A percentile compares a stretch with the other conserved stretches of the same genome.
These are phyloP conservation scores for Omphalotus olearius DNA, from an alignment of 1,284 basidiomycete species.

Conservation along the genomic window DNA sequence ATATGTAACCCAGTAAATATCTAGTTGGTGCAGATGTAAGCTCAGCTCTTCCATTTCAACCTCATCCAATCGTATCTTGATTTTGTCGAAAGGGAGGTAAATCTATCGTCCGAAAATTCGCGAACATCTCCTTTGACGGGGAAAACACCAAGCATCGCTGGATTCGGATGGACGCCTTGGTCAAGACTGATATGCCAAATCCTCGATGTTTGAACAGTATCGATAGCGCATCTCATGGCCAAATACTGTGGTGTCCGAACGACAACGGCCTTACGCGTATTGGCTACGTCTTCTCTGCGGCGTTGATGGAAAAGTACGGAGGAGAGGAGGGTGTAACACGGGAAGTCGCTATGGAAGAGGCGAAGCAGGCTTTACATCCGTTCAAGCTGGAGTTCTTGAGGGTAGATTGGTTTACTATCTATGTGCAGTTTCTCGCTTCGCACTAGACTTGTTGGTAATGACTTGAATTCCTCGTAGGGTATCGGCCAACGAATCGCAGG, in stretches of 20 bases:
- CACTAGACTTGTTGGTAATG: neutral
- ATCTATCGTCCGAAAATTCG: constrained; percentile 21
- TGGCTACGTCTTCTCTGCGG: constrained; percentile 23
- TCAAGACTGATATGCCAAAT: constrained; percentile 25
- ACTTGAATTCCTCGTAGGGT: constrained; percentile 12
- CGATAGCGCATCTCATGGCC: constrained; percentile 21
- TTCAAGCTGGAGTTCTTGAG: constrained; percentile 21
- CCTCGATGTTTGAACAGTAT: constrained; percentile 22
- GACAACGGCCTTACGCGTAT: constrained; percentile 23
- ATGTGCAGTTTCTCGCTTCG: constrained; percentile 11
- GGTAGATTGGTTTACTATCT: constrained; percentile 24
- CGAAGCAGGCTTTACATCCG: constrained; percentile 21
- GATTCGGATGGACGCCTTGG: constrained; percentile 24
- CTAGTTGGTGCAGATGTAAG: constrained; percentile 22
- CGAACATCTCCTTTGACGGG: constrained; percentile 21
- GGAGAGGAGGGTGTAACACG: constrained; percentile 21
- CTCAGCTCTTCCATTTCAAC: neutral
- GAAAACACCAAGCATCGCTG: constrained; percentile 22
- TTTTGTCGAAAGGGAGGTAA: constrained; percentile 18
- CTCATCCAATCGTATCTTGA: too few relatives aligned
- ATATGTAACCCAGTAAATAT: constrained; percentile 18
- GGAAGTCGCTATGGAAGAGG: constrained; percentile 22
- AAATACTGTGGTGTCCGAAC: constrained; percentile 25
- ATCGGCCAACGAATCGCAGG: constrained; percentile 25
- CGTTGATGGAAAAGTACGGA: constrained; percentile 23